Evolutionary conservation across 129 eudicot species (phyloP).

Genomic region (Flaveria sonorensis): DNA sequence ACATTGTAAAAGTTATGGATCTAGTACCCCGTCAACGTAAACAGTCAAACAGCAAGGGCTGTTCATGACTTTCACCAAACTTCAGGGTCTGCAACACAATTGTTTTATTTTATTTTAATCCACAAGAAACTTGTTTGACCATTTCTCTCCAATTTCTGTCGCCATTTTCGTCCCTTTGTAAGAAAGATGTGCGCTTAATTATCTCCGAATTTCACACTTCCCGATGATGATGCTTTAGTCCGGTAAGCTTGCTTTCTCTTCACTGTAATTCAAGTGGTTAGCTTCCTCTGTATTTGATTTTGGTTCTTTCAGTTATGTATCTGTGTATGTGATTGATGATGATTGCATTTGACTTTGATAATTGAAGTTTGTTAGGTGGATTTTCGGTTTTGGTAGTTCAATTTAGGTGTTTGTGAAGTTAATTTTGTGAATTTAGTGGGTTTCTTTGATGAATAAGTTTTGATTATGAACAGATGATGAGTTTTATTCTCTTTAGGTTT

Average conservation of each 20-base stretch:
- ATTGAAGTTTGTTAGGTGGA: slow-evolving; percentile 21
- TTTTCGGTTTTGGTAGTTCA: background rate
- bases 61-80: background rate
- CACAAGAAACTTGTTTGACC: slow-evolving; percentile 28
- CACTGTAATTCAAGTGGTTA: slow-evolving; percentile 22
- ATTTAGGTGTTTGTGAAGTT: slow-evolving; percentile 27
- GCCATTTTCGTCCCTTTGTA: slow-evolving; percentile 37
- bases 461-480: slow-evolving; percentile 6
- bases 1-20: too few relatives aligned
- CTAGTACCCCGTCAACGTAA: too few relatives aligned
- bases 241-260: slow-evolving; percentile 13
- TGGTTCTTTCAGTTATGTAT: background rate
- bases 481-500: slow-evolving; percentile 22
- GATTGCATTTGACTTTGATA: slow-evolving; percentile 29
- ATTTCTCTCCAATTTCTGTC: slow-evolving; percentile 28
- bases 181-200: slow-evolving; percentile 16
- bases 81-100: background rate
- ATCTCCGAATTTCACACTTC: slow-evolving; percentile 34
- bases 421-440: slow-evolving; percentile 12
- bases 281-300: background rate
- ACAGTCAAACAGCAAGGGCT: background rate
- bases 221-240: slow-evolving; percentile 34
- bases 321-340: slow-evolving; percentile 26
- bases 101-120: background rate
- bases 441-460: slow-evolving; percentile 4